phyloP scores from a whole-genome alignment of 768 basidiomycete genomes.

The Rhizopogon vinicolor region DNA sequence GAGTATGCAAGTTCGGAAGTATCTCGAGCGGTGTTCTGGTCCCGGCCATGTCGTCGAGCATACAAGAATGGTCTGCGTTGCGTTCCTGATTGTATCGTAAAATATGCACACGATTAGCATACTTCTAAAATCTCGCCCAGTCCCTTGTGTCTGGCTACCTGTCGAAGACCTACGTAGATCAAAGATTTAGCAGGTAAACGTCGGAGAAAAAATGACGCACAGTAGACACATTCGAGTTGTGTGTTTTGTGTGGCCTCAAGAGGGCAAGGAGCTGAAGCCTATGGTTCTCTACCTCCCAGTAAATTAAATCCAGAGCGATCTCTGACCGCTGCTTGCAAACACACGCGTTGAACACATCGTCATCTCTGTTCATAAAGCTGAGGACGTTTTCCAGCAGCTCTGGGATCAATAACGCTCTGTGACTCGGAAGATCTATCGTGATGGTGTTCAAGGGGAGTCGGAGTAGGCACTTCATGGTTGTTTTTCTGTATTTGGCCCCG shows the following conservation, averaged over 20 bases:
- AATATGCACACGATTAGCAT: constrained; percentile 43
- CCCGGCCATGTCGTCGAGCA: constrained; percentile 49
- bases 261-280: constrained; percentile 41
- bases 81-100: no score
- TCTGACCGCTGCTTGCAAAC: constrained; percentile 61
- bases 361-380: constrained; percentile 26
- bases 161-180: constrained; percentile 33
- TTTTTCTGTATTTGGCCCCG: no score
- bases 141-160: constrained; percentile 39
- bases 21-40: constrained; percentile 49
- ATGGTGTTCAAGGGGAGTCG: no score
- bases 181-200: neutral
- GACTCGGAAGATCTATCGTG: no score
- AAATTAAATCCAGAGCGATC: constrained; percentile 47
- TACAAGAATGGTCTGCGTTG: constrained; percentile 7
- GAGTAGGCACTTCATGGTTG: no score
- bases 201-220: constrained; percentile 13
- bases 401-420: no score
- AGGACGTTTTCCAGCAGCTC: no score
- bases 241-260: constrained; percentile 16
- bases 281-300: constrained; percentile 49
- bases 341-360: constrained; percentile 41
- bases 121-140: constrained; percentile 54
- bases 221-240: constrained; percentile 1
- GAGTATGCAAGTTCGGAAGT: constrained; percentile 48